Evolutionary conservation across 345 rosid genomes (phyloP).

Genomic region (Rhodamnia rubescens): DNA sequence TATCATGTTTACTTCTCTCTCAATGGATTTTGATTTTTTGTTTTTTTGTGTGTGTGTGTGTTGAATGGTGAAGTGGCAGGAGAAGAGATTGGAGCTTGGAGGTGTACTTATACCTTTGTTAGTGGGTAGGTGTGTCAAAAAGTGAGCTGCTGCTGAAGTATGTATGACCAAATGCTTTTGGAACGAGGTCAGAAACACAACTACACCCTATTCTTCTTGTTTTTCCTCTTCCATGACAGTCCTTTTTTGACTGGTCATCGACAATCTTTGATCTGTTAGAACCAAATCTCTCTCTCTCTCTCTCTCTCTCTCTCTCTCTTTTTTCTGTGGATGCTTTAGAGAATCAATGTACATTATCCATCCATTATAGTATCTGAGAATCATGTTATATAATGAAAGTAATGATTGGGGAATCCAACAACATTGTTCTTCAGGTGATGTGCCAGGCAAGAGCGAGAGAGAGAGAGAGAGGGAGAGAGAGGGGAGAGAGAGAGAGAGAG

Average conservation of each 20-base stretch:
- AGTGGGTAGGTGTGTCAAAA: background rate
- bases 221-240: background rate
- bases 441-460: background rate
- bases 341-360: background rate
- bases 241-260: background rate
- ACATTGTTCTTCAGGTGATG: background rate
- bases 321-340: background rate
- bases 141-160: background rate
- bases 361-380: background rate
- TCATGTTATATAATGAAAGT: background rate
- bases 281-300: background rate
- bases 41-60: too few relatives aligned
- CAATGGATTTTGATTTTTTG: background rate
- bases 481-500: background rate
- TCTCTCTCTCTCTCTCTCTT: background rate
- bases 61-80: background rate
- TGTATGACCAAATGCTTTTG: background rate
- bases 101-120: background rate
- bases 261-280: background rate
- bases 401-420: slow-evolving; percentile 2
- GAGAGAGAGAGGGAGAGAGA: background rate
- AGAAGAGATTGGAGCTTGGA: background rate
- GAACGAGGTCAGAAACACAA: background rate
- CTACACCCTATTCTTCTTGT: background rate
- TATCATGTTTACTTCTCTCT: background rate